phyloP scores from a whole-genome alignment of 2,329 filamentous ascomycete species.

The Hypoxylon sp. region DNA sequence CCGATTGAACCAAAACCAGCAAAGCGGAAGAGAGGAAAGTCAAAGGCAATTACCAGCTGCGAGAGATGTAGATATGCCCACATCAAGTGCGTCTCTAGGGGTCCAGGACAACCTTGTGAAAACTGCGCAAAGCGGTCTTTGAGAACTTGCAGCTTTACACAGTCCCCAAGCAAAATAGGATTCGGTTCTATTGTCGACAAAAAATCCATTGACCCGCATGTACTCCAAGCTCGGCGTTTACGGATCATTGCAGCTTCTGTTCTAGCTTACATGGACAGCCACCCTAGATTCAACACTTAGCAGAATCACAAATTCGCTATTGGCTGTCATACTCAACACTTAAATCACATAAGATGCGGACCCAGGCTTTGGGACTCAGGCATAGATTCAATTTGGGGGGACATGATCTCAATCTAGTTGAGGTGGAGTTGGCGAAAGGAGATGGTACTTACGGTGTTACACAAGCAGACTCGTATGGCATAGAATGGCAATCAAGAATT shows the following conservation, averaged over 20 bases:
- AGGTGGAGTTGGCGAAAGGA: not conserved
- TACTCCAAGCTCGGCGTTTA: conserved; percentile 4
- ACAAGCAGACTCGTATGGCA: not conserved
- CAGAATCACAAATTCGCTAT: not conserved
- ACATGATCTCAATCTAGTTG: not conserved
- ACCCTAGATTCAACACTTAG: not conserved
- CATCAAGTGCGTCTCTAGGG: conserved; percentile 36
- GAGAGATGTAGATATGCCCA: conserved; percentile 39
- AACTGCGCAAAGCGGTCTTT: conserved; percentile 37
- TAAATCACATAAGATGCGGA: too few relatives aligned
- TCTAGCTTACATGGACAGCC: conserved; percentile 22
- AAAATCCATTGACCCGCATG: not conserved
- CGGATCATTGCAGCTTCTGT: conserved; percentile 25
- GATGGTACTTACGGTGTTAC: not conserved
- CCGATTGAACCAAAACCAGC: not conserved
- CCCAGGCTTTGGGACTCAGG: not conserved
- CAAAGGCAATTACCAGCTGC: conserved; percentile 42
- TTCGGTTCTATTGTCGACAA: not conserved
- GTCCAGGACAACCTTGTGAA: conserved; percentile 31
- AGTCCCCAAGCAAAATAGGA: not conserved
- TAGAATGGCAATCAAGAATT: not conserved
- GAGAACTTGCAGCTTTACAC: conserved; percentile 33
- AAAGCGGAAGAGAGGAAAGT: conserved; percentile 28
- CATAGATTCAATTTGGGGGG: not conserved
- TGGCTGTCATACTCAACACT: too few relatives aligned